These are phyloP conservation scores for Thielaviopsis cerberus DNA, from an alignment of 2,329 filamentous ascomycete species.

Conservation along the genomic window DNA sequence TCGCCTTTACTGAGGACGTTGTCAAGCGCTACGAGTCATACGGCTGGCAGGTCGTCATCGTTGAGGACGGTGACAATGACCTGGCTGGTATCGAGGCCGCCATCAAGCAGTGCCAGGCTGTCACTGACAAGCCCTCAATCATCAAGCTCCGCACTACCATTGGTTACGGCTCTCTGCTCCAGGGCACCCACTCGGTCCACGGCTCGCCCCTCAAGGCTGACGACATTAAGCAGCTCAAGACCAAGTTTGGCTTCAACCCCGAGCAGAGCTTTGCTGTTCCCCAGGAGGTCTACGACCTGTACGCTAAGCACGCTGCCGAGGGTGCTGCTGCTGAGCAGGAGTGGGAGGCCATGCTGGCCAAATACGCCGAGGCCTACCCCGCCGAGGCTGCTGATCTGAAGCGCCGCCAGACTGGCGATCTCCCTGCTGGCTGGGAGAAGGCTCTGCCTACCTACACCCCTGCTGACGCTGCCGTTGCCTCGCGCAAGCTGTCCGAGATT, in stretches of 20 bases:
- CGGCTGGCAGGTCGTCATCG: constrained; percentile 79
- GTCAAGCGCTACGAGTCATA: constrained; percentile 87
- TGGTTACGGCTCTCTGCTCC: constrained; percentile 79
- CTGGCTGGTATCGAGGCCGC: constrained; percentile 74
- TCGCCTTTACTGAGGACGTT: constrained; percentile 93
- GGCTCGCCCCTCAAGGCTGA: constrained; percentile 89
- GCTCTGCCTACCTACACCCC: constrained; percentile 78
- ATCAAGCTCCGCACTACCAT: constrained; percentile 97
- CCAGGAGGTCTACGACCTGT: constrained; percentile 83
- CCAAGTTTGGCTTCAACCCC: constrained; percentile 90
- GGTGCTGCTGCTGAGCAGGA: constrained; percentile 81
- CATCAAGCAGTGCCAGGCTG: constrained; percentile 64
- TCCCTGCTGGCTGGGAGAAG: constrained; percentile 95
- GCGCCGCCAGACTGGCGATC: constrained; percentile 63
- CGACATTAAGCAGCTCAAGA: constrained; percentile 83
- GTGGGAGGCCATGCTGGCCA: constrained; percentile 85
- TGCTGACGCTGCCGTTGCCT: constrained; percentile 65
- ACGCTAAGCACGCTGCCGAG: constrained; percentile 65
- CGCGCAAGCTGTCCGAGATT: constrained; percentile 88
- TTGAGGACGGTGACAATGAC: constrained; percentile 77
- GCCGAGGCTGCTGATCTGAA: constrained; percentile 61
- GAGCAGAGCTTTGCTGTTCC: constrained; percentile 83
- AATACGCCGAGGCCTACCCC: constrained; percentile 65
- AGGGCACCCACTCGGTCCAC: constrained; percentile 91
- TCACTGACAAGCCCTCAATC: constrained; percentile 89